Evolutionary conservation across 352 stramenopile species (phyloP).

Genomic region (Globisporangium irregulare): DNA sequence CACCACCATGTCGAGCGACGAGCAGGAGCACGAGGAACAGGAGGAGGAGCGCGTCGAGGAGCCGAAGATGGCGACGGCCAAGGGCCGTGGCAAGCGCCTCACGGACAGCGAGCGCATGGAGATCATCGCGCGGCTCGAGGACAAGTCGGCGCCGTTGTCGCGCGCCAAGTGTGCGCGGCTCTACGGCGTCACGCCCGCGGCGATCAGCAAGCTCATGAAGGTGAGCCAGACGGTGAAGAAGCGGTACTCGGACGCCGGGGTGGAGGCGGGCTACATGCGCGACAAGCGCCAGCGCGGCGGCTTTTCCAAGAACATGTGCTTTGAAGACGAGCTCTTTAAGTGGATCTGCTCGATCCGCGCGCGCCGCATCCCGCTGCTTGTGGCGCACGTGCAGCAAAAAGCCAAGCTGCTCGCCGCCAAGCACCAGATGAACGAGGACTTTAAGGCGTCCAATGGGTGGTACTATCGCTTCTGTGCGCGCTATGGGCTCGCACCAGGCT

Average conservation of each 20-base stretch:
- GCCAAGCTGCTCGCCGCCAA: slow-evolving; percentile 40
- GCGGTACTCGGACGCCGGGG: slow-evolving; percentile 54
- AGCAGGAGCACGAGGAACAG: not conserved
- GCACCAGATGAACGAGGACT: slow-evolving; percentile 40
- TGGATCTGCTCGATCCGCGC: slow-evolving; percentile 60
- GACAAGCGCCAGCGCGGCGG: slow-evolving; percentile 61
- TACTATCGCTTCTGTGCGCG: slow-evolving; percentile 75
- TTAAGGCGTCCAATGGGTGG: slow-evolving; percentile 73
- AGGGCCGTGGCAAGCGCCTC: slow-evolving; percentile 56
- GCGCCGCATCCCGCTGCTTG: slow-evolving; percentile 42
- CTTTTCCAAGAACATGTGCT: slow-evolving; percentile 56
- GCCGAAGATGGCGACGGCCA: slow-evolving; percentile 20
- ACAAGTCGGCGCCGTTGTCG: slow-evolving; percentile 43
- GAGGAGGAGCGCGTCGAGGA: not conserved
- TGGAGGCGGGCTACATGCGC: slow-evolving; percentile 24
- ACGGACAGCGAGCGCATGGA: slow-evolving; percentile 75
- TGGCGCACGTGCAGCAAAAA: slow-evolving; percentile 58
- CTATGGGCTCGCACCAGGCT: slow-evolving; percentile 48
- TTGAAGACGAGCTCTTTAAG: slow-evolving; percentile 61
- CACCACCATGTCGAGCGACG: slow-evolving; percentile 4
- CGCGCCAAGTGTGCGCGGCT: slow-evolving; percentile 53
- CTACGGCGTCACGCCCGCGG: slow-evolving; percentile 65
- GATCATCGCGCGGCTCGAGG: slow-evolving; percentile 69
- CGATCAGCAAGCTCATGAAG: slow-evolving; percentile 83
- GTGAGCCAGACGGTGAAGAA: slow-evolving; percentile 65